A percentile compares a stretch with the other conserved stretches of the same genome.
Conservation (phyloP, 768 basidiomycete species). For the Lactarius evosmus region DNA sequence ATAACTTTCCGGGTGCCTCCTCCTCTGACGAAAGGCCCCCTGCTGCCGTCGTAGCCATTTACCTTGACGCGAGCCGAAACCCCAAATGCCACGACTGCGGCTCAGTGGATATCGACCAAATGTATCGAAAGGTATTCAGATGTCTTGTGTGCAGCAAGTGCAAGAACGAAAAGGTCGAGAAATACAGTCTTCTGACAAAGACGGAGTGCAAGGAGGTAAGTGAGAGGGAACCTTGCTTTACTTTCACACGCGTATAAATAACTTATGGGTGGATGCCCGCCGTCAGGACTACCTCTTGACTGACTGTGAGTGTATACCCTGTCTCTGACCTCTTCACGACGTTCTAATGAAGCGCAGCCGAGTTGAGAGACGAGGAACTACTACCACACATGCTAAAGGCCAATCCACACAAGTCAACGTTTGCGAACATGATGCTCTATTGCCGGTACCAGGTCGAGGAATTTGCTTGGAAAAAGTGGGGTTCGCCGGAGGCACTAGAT, state of each 20-base stretch:
- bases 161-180: slow-evolving; percentile 86
- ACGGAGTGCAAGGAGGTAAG: slow-evolving; percentile 93
- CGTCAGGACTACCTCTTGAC: slow-evolving; percentile 89
- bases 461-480: slow-evolving; percentile 99
- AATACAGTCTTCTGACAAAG: slow-evolving; percentile 93
- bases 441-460: slow-evolving; percentile 91
- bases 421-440: slow-evolving; percentile 99
- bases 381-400: slow-evolving; percentile 92
- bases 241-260: not conserved
- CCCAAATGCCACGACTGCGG: slow-evolving; percentile 85
- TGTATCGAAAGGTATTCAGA: slow-evolving; percentile 76
- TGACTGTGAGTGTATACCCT: slow-evolving; percentile 56
- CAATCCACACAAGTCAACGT: slow-evolving; percentile 93
- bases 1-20: not conserved
- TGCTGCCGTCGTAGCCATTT: slow-evolving; percentile 62
- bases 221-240: slow-evolving; percentile 27
- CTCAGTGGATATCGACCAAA: slow-evolving; percentile 85
- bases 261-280: not conserved
- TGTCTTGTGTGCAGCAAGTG: slow-evolving; percentile 86
- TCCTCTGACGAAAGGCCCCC: slow-evolving; percentile 10
- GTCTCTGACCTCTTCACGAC: not conserved
- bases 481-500: slow-evolving; percentile 86
- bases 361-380: slow-evolving; percentile 86
- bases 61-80: slow-evolving; percentile 66
- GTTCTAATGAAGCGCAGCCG: slow-evolving; percentile 51